Evolutionary conservation across 768 basidiomycete genomes (phyloP).

Genomic region (Lepiota venenata): DNA sequence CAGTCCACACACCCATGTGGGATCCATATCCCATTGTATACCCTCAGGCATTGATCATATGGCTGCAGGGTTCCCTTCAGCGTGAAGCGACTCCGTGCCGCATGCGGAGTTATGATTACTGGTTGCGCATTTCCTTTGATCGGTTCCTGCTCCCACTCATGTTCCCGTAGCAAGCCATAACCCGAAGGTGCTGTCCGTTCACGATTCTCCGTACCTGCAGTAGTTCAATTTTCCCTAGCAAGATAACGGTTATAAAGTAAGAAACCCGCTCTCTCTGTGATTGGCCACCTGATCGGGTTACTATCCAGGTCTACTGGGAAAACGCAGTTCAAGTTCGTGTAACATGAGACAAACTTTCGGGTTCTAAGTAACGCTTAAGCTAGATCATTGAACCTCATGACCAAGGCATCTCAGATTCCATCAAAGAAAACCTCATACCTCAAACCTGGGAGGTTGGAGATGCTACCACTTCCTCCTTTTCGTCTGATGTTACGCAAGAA

Average conservation of each 20-base stretch:
- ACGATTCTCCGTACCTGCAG: not conserved
- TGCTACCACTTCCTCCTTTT: conserved; percentile 39
- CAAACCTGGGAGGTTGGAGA: conserved; percentile 35
- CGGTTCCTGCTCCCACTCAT: conserved; percentile 1
- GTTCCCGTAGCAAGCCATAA: conserved; percentile 70
- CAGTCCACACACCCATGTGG: conserved; percentile 82
- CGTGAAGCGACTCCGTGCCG: conserved; percentile 61
- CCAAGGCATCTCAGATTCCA: conserved; percentile 65
- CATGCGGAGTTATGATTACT: conserved; percentile 90
- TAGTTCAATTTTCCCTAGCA: conserved; percentile 35
- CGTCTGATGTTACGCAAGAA: conserved; percentile 53
- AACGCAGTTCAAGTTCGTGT: conserved; percentile 72
- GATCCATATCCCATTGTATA: conserved; percentile 13
- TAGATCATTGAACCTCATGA: conserved; percentile 89
- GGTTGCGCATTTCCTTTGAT: conserved; percentile 38
- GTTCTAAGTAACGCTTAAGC: not conserved
- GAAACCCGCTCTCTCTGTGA: not conserved
- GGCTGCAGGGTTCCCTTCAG: conserved; percentile 72
- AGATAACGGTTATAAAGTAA: conserved; percentile 87
- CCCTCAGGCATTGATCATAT: not conserved
- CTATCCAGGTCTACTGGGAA: conserved; percentile 78
- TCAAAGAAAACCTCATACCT: conserved; percentile 58
- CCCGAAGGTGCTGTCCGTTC: conserved; percentile 59
- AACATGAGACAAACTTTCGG: not conserved
- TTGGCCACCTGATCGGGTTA: not conserved